Conservation (phyloP, 495 filamentous ascomycete species). For the Neurospora sp. region DNA sequence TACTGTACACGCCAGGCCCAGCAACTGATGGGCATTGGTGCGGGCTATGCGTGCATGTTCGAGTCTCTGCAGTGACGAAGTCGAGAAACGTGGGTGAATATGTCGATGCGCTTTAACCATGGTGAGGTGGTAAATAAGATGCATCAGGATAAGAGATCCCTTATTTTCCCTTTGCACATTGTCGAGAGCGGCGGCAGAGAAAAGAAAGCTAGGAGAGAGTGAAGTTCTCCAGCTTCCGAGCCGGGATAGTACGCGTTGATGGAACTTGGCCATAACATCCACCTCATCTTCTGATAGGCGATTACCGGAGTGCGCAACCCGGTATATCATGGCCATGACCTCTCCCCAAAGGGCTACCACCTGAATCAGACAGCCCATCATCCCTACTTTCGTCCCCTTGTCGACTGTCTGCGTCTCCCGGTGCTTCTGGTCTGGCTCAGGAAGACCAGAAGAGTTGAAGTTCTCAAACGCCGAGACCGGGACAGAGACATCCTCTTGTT, state of each 20-base stretch:
- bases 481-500: conserved; percentile 37
- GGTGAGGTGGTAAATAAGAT: conserved; percentile 51
- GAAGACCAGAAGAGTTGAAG: not conserved
- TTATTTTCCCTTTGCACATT: conserved; percentile 11
- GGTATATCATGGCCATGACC: conserved; percentile 47
- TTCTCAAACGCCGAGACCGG: conserved; percentile 30
- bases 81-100: conserved; percentile 16
- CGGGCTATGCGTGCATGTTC: conserved; percentile 11
- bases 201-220: conserved; percentile 34
- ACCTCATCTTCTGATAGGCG: not conserved
- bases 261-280: conserved; percentile 38
- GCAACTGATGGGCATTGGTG: conserved; percentile 1
- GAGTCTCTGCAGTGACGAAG: not conserved
- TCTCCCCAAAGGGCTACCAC: conserved; percentile 56
- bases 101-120: conserved; percentile 55
- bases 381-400: conserved; percentile 23
- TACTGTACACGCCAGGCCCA: conserved; percentile 14
- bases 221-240: conserved; percentile 43
- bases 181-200: conserved; percentile 42
- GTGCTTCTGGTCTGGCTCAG: not conserved
- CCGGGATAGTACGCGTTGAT: conserved; percentile 35
- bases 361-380: conserved; percentile 51
- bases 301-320: conserved; percentile 38
- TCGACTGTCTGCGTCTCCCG: not conserved
- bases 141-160: conserved; percentile 47